Evolutionary conservation across 2,329 filamentous ascomycete genomes (phyloP).

Genomic region (Trichoderma lentiforme): DNA sequence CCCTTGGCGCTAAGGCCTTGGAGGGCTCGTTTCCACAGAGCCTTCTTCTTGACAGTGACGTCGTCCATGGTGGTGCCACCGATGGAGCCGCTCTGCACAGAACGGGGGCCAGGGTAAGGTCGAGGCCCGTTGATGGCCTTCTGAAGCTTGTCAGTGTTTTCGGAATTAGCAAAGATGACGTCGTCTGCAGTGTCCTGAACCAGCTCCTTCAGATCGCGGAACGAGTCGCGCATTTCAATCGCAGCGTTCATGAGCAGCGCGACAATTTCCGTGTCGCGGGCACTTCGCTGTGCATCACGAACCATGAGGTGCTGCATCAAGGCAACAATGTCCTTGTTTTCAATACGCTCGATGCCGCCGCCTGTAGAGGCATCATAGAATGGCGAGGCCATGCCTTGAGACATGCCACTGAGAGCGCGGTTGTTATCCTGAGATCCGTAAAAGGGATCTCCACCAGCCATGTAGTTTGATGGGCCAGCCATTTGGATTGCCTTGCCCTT

Average conservation of each 20-base stretch:
- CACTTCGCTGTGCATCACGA: conserved; percentile 92
- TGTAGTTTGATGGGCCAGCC: conserved; percentile 49
- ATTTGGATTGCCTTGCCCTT: conserved; percentile 57
- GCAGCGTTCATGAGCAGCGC: conserved; percentile 91
- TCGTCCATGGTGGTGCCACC: conserved; percentile 53
- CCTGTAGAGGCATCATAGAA: conserved; percentile 89
- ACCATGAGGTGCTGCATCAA: conserved; percentile 99
- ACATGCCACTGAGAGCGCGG: conserved; percentile 81
- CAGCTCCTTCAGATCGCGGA: conserved; percentile 91
- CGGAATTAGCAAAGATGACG: conserved; percentile 81
- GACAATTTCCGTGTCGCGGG: conserved; percentile 92
- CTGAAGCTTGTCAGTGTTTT: conserved; percentile 82
- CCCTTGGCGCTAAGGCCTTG: conserved; percentile 87
- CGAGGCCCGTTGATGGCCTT: conserved; percentile 81
- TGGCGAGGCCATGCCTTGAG: conserved; percentile 84
- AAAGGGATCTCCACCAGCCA: conserved; percentile 61
- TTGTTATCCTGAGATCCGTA: conserved; percentile 53
- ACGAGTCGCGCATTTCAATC: conserved; percentile 94
- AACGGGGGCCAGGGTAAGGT: conserved; percentile 70
- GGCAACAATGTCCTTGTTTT: conserved; percentile 94
- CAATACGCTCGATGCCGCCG: conserved; percentile 82
- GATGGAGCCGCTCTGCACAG: conserved; percentile 54
- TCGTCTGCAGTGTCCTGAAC: conserved; percentile 82
- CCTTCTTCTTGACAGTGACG: conserved; percentile 74
- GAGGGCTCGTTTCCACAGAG: conserved; percentile 89